phyloP scores from a whole-genome alignment of 2,329 filamentous ascomycete species.

The Pseudogymnoascus sp. region DNA sequence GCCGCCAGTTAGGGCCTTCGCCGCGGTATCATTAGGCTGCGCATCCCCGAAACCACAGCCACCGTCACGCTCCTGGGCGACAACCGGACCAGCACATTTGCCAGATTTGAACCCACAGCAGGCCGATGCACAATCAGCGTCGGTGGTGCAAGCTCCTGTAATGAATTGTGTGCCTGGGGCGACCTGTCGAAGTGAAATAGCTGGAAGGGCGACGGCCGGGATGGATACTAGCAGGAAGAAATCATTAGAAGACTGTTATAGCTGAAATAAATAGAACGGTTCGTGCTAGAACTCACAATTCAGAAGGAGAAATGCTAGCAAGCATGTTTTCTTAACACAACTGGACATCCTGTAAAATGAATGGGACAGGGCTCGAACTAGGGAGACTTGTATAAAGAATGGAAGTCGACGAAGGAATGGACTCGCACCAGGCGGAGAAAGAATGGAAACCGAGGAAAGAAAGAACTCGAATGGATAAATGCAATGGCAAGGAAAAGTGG shows the following conservation, averaged over 20 bases:
- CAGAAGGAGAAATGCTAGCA: background rate
- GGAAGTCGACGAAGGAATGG: background rate
- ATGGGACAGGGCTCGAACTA: background rate
- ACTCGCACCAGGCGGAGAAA: constrained; percentile 4
- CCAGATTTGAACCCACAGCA: constrained; percentile 18
- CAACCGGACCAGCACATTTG: constrained; percentile 28
- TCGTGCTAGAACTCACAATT: background rate
- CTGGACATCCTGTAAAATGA: background rate
- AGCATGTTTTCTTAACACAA: background rate
- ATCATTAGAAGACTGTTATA: background rate
- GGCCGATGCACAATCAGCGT: constrained; percentile 13
- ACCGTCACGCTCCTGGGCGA: constrained; percentile 27
- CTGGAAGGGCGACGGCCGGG: background rate
- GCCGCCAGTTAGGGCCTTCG: constrained; percentile 9
- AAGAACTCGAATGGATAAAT: background rate
- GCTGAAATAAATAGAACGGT: background rate
- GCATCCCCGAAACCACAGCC: constrained; percentile 27
- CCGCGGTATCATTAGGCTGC: constrained; percentile 13
- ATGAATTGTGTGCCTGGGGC: constrained; percentile 20
- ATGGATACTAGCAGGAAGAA: background rate
- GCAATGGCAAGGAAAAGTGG: background rate
- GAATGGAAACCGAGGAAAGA: background rate
- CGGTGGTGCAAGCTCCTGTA: constrained; percentile 23
- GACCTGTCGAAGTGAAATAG: background rate
- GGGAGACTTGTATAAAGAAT: background rate